Evolutionary conservation across 345 rosid genomes (phyloP), one percentile per base, ranked within the genome.

Genomic region (Citrus unshiu): DNA sequence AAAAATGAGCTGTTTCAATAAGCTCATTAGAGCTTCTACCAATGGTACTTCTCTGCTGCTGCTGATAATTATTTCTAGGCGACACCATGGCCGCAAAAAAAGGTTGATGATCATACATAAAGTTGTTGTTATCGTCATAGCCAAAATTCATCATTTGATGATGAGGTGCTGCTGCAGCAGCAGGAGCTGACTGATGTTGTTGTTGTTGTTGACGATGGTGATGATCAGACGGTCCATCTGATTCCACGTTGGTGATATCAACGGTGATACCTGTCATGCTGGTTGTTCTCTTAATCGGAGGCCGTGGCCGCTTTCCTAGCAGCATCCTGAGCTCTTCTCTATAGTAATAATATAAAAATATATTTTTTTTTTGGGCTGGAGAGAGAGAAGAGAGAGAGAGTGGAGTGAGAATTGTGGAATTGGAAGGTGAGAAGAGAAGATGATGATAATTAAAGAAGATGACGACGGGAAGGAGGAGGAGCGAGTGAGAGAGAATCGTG

Each of bases 271-370:
- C 88, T 8, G 80, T 81, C 97, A 91, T 86, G 88, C 98, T 93
- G 25, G 94, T 84, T 14, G 98, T 92, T 77, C 97, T 87, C 83
- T 81, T 87, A 59, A 93, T 90, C 46, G 88, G 80, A 66, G 85
- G 87, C n/a, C 93, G 88, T 74, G 89, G 88, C 30, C 92, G 89
- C 82, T 92, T 93, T 32, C 94, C 97, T 0, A 88, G 86, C 39
- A 88, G 84, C 98, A 93, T 91, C 58, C 3, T 85, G 0, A 46
- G 51, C 51, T 13, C 51, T 46, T 2, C 18, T 46, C 51, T 12
- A 5, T 13, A 46, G 51, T 43, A 43, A 43, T 43, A 43, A 43
- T 43, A 43, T 3, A 10, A 43, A 12, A 10, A 10, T 43, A 9
- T 9, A 8, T 30, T 21, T 24, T 1, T 5, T 7, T 43, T 70